Evolutionary conservation across 2,329 filamentous ascomycete species (phyloP), one percentile per base, ranked within the genome.

Genomic region (Bipolaris sorokiniana): DNA sequence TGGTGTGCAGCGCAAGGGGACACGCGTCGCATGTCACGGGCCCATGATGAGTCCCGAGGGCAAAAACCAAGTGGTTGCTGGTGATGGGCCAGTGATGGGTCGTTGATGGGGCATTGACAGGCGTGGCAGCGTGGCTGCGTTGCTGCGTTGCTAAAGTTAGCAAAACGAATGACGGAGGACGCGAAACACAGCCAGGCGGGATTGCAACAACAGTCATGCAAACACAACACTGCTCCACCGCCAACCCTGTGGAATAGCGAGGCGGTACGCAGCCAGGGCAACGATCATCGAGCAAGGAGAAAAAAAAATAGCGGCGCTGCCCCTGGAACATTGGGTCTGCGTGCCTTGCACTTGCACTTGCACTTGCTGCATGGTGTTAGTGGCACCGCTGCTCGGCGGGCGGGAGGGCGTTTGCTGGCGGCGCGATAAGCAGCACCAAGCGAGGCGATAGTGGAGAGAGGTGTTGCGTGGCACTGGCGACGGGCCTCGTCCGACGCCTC

Each of bases 401-500:
- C 50, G 55, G 61, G 51, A 55, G 51, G 53, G 51, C 53, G 53
- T 57, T 50, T 53, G 53, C 50, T 64, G 59, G 62, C 47, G 58
- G 20, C 51, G 45, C 58, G 62, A 63, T 61, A 64, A 61, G 59
- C 23, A 34, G 31, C 42, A 48, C 48, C 28, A 52, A 51, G 55
- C 58, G 58, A 55, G 52, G 22, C 16, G 59, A 7, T 45, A 38
- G 57, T 54, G 52, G 59, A 58, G 59, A 52, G 53, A 40, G 20
- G 34, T 48, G 54, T 58, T 62, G 62, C 62, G 62, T 64, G 60
- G 62, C 59, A 62, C 61, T 10, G 48, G 28, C 47, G 33, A 45
- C 41, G n/a, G 48, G 42, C 23, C 16, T 36, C n/a, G 26, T 57
- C 40, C 31, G 36, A 40, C 11, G 28, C 28, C 28, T 31, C 28